Conservation (phyloP, 352 stramenopile species). For the Blastocystis sp. region DNA sequence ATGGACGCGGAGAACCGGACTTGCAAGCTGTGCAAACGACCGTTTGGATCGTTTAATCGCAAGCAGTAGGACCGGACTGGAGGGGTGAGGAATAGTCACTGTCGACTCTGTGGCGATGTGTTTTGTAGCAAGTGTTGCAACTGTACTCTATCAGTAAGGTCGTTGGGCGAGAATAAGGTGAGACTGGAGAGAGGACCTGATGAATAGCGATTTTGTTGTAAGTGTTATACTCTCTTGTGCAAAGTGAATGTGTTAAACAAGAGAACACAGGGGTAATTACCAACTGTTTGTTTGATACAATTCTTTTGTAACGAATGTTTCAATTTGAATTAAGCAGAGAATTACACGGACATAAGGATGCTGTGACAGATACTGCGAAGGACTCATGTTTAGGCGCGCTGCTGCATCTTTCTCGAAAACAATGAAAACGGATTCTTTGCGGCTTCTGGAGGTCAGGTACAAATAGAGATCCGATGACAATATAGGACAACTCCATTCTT, state of each 20-base stretch:
- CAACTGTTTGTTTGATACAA: background rate
- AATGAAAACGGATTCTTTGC: background rate
- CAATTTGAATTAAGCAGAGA: conserved; percentile 4
- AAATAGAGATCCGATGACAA: background rate
- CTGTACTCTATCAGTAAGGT: background rate
- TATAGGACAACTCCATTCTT: conserved; percentile 37
- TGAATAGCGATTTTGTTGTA: background rate
- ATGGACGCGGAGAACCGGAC: background rate
- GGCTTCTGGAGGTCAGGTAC: conserved; percentile 26
- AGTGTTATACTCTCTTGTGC: background rate
- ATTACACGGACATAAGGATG: conserved; percentile 5
- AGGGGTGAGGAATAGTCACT: background rate
- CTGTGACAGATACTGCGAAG: background rate
- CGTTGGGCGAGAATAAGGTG: background rate
- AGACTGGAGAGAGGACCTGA: background rate
- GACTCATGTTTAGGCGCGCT: background rate
- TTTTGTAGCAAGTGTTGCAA: background rate
- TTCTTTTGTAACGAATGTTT: background rate
- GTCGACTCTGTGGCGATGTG: background rate
- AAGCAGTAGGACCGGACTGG: background rate
- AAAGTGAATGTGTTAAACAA: background rate
- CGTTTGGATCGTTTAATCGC: background rate
- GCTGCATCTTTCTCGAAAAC: conserved; percentile 21
- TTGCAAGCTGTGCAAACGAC: background rate
- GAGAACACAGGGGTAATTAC: background rate